Conservation (phyloP, 176 grass and related monocot species). For the Rhynchospora pubera region DNA sequence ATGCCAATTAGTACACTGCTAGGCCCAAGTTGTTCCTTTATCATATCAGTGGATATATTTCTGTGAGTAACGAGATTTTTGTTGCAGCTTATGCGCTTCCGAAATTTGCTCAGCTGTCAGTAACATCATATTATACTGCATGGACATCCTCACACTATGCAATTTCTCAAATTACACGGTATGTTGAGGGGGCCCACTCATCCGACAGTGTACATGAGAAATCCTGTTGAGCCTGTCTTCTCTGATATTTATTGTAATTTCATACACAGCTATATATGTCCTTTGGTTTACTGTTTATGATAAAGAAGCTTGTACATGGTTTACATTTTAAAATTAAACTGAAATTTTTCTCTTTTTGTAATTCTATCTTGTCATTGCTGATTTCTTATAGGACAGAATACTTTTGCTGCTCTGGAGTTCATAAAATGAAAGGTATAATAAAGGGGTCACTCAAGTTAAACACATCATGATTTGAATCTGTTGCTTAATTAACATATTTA, state of each 20-base stretch:
- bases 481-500: neutral
- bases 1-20: neutral
- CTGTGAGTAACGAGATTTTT: neutral
- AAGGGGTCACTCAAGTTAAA: neutral
- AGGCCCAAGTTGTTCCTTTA: neutral
- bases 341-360: neutral
- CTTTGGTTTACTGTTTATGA: neutral
- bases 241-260: neutral
- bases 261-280: neutral
- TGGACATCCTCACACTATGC: constrained; percentile 63
- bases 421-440: neutral
- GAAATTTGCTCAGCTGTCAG: constrained; percentile 72
- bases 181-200: constrained; percentile 48
- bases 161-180: constrained; percentile 66
- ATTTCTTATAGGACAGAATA: neutral
- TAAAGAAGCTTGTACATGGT: constrained; percentile 7
- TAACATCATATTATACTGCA: constrained; percentile 75
- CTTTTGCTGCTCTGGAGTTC: neutral
- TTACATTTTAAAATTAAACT: neutral
- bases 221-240: constrained; percentile 26
- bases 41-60: neutral
- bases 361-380: neutral
- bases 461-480: neutral
- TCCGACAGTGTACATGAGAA: constrained; percentile 27
- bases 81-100: constrained; percentile 62